phyloP scores from a whole-genome alignment of 169 alveolate species.

The Pseudocohnilembus persalinus region DNA sequence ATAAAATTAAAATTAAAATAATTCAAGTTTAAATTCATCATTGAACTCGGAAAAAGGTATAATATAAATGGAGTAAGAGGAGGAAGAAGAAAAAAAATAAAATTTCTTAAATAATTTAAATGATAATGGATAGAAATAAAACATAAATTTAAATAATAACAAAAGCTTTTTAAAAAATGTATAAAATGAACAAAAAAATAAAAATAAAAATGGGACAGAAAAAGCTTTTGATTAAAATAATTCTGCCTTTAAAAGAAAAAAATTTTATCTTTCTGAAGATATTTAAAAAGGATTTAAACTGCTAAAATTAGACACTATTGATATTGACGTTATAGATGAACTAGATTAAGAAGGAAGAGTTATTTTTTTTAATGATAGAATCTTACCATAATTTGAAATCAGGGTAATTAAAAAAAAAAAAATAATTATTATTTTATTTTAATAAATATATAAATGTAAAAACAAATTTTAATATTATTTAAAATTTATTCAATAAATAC shows the following conservation, averaged over 20 bases:
- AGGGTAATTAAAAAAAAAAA: conserved; percentile 9
- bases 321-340: conserved; percentile 18
- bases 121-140: not conserved
- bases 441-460: too few relatives aligned
- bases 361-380: not conserved
- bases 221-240: not conserved
- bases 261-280: conserved; percentile 2
- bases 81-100: not conserved
- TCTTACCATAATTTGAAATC: not conserved
- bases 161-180: not conserved
- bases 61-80: not conserved
- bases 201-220: not conserved
- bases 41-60: not conserved
- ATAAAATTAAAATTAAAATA: too few relatives aligned
- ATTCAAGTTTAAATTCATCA: not conserved
- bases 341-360: not conserved
- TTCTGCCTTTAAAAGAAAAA: conserved; percentile 4
- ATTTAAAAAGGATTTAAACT: conserved; percentile 11
- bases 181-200: not conserved
- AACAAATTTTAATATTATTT: too few relatives aligned
- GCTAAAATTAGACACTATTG: not conserved
- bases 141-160: not conserved
- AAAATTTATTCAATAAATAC: too few relatives aligned
- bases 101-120: not conserved
- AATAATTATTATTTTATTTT: not conserved